These are phyloP conservation scores for Hyaloscypha variabilis DNA, from an alignment of 495 filamentous ascomycete genomes.

Conservation along the genomic window DNA sequence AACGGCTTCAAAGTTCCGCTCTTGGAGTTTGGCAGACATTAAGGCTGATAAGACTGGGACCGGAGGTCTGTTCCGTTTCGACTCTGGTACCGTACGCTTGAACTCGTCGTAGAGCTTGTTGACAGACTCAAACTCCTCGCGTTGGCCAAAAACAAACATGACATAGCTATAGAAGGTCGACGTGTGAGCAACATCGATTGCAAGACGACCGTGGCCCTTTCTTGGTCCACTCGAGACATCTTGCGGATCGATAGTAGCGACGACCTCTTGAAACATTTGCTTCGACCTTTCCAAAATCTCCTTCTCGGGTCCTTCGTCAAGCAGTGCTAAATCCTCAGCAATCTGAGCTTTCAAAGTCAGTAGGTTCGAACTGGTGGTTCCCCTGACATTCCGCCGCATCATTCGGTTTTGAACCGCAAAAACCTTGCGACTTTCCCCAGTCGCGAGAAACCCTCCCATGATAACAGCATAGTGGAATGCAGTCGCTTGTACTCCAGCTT, in stretches of 20 bases:
- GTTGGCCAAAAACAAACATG: slow-evolving; percentile 62
- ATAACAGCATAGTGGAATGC: slow-evolving; percentile 77
- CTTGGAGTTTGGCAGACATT: slow-evolving; percentile 63
- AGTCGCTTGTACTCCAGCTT: slow-evolving; percentile 58
- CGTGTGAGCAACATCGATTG: slow-evolving; percentile 21
- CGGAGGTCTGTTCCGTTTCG: slow-evolving; percentile 42
- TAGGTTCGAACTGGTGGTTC: slow-evolving; percentile 47
- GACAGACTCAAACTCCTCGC: slow-evolving; percentile 55
- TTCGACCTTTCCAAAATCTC: slow-evolving; percentile 37
- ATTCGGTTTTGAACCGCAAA: slow-evolving; percentile 57
- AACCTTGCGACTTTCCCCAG: slow-evolving; percentile 51
- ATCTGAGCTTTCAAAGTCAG: slow-evolving; percentile 44
- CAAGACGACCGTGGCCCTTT: slow-evolving; percentile 18
- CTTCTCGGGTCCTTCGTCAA: slow-evolving; percentile 8
- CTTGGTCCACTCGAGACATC: slow-evolving; percentile 31
- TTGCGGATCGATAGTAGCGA: slow-evolving; percentile 35
- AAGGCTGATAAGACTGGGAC: slow-evolving; percentile 62
- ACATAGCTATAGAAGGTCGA: slow-evolving; percentile 36
- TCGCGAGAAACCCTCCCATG: slow-evolving; percentile 63
- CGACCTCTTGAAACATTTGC: slow-evolving; percentile 38
- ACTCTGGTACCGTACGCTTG: slow-evolving; percentile 36
- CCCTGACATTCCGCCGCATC: slow-evolving; percentile 44
- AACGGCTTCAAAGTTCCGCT: slow-evolving; percentile 58
- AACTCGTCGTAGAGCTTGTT: slow-evolving; percentile 60
- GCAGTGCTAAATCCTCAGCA: slow-evolving; percentile 22